These are phyloP conservation scores for Canna indica DNA, from an alignment of 176 grass and related monocot species.

Conservation along the genomic window DNA sequence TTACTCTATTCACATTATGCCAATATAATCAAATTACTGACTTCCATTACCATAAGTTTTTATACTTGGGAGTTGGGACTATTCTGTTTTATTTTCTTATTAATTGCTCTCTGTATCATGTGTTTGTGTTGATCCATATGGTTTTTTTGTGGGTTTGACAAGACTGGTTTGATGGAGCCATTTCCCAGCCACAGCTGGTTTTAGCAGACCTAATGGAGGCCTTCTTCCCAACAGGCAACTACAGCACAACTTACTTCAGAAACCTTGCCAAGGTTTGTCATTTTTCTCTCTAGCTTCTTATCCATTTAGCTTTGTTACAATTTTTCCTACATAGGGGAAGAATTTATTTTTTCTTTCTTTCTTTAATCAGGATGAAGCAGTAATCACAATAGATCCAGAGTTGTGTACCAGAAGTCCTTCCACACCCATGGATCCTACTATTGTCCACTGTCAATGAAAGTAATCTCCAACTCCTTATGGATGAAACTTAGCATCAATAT, in stretches of 20 bases:
- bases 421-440: conserved; percentile 73
- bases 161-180: conserved; percentile 95
- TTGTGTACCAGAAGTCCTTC: conserved; percentile 54
- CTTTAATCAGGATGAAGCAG: conserved; percentile 57
- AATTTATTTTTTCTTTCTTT: background rate
- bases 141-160: conserved; percentile 5
- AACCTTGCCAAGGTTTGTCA: conserved; percentile 65
- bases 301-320: background rate
- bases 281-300: background rate
- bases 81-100: background rate
- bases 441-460: conserved; percentile 65
- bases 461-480: background rate
- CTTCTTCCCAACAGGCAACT: conserved; percentile 83
- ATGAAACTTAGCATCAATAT: background rate
- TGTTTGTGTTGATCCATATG: background rate
- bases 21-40: background rate
- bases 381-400: conserved; percentile 42
- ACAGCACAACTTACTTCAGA: conserved; percentile 71
- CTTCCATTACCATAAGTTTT: background rate
- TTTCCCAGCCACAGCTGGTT: conserved; percentile 84
- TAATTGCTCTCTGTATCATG: background rate
- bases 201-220: conserved; percentile 78
- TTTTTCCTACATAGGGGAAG: background rate
- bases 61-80: background rate
- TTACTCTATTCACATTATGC: no score